These are phyloP conservation scores for Arthrobotrys musiformis DNA, from an alignment of 2,329 filamentous ascomycete species.

Conservation along the genomic window DNA sequence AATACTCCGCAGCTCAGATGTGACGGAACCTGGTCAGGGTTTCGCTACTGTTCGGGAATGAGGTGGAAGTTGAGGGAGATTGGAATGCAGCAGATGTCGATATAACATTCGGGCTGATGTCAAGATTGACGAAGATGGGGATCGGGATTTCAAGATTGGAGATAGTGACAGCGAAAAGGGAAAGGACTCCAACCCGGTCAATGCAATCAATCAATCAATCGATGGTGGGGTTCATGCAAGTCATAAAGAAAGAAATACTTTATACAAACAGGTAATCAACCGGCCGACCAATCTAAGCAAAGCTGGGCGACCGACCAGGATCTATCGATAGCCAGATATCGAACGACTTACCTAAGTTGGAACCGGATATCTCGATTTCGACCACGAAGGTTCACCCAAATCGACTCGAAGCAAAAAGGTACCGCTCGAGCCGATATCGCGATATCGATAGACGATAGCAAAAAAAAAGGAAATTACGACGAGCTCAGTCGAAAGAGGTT, in stretches of 20 bases:
- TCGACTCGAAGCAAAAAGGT: neutral
- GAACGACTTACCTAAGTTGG: too few species aligned
- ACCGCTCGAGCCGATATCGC: neutral
- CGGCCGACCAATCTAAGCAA: neutral
- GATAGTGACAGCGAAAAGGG: neutral
- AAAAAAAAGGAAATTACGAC: neutral
- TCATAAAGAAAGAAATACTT: conserved; percentile 1
- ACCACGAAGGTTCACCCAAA: neutral
- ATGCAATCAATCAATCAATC: neutral
- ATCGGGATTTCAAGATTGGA: neutral
- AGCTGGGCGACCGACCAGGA: neutral
- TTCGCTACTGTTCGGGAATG: conserved; percentile 48
- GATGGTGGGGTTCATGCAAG: conserved; percentile 5
- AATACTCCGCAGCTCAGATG: too few species aligned
- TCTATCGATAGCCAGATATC: neutral
- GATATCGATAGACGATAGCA: neutral
- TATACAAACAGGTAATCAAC: neutral
- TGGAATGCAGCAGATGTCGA: conserved; percentile 19
- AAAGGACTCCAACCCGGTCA: neutral
- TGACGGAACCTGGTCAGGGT: conserved; percentile 17
- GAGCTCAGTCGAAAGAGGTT: neutral
- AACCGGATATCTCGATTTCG: neutral
- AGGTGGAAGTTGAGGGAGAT: conserved; percentile 66
- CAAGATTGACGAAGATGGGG: neutral
- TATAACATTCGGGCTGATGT: neutral